A percentile compares a stretch with the other conserved stretches of the same genome.
phyloP scores from a whole-genome alignment of 2,329 filamentous ascomycete genomes.

The Curvularia verruculosa region DNA sequence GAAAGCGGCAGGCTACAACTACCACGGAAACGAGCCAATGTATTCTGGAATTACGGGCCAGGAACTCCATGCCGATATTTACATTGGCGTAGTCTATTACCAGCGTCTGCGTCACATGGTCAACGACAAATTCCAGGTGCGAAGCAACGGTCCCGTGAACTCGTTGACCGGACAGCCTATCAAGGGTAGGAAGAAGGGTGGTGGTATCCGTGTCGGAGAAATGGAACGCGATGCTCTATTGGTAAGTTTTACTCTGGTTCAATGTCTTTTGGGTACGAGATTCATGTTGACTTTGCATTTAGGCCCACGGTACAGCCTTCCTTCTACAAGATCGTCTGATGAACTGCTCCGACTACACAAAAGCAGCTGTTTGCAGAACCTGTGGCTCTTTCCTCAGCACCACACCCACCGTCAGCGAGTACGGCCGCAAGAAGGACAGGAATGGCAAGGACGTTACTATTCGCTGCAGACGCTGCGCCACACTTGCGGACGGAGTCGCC shows the following conservation, averaged over 20 bases:
- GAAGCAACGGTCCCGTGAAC: neutral
- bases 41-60: conserved; percentile 94
- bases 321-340: conserved; percentile 92
- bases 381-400: conserved; percentile 93
- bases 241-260: neutral
- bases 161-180: conserved; percentile 77
- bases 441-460: conserved; percentile 71
- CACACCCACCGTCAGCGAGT: conserved; percentile 71
- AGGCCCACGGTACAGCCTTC: conserved; percentile 91
- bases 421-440: conserved; percentile 65
- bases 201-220: conserved; percentile 98
- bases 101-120: conserved; percentile 99
- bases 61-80: conserved; percentile 72
- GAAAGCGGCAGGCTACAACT: conserved; percentile 90
- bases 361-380: conserved; percentile 84
- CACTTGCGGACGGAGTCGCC: conserved; percentile 52
- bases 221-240: conserved; percentile 98
- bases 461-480: conserved; percentile 80
- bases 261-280: neutral
- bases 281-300: neutral
- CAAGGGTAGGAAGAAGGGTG: conserved; percentile 93
- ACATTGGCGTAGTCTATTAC: conserved; percentile 97
- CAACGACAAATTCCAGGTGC: conserved; percentile 94
- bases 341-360: conserved; percentile 94
- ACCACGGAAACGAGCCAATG: conserved; percentile 97